phyloP scores from a whole-genome alignment of 768 basidiomycete genomes.

The Brasilioporus rufonigricans region DNA sequence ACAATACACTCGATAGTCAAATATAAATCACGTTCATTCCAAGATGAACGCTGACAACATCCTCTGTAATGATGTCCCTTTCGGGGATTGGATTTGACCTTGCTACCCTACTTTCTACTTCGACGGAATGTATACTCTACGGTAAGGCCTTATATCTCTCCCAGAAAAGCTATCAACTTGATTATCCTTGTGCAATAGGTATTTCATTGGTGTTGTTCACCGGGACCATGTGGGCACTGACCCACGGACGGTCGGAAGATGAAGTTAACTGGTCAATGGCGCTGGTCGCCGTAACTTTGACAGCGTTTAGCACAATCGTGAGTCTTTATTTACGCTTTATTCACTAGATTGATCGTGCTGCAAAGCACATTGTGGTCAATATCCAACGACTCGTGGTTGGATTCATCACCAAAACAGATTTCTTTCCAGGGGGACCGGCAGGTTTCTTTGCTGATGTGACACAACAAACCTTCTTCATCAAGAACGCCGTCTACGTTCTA shows the following conservation, averaged over 20 bases:
- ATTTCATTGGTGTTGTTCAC: conserved; percentile 22
- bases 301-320: conserved; percentile 21
- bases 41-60: not conserved
- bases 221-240: conserved; percentile 26
- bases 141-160: conserved; percentile 7
- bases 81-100: conserved; percentile 8
- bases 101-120: conserved; percentile 17
- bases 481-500: conserved; percentile 25
- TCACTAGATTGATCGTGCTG: not conserved
- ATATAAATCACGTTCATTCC: not conserved
- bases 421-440: conserved; percentile 23
- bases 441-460: conserved; percentile 29
- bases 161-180: not conserved
- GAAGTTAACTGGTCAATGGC: conserved; percentile 24
- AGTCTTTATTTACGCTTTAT: not conserved
- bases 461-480: conserved; percentile 31
- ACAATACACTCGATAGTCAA: not conserved
- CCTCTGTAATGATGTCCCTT: conserved; percentile 1
- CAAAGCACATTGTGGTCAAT: conserved; percentile 25
- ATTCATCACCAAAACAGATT: conserved; percentile 20
- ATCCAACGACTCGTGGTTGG: conserved; percentile 26
- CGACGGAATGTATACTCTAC: conserved; percentile 22
- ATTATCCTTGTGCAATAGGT: conserved; percentile 8
- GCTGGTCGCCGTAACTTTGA: conserved; percentile 20
- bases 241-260: conserved; percentile 9